These are phyloP conservation scores for Crithidia sp. DNA, from an alignment of 208 protist genomes.

Conservation along the genomic window DNA sequence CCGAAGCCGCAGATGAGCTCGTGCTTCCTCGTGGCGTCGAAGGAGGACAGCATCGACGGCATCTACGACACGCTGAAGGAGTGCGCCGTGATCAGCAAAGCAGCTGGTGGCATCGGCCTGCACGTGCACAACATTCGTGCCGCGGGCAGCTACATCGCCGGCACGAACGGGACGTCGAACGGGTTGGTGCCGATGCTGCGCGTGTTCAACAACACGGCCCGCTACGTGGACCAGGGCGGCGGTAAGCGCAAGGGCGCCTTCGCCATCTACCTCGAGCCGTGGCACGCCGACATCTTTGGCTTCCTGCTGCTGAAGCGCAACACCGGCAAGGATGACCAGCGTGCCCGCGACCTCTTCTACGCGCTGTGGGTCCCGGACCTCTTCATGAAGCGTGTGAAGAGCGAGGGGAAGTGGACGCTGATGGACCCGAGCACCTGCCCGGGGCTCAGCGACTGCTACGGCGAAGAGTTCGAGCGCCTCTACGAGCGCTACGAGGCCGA, in stretches of 20 bases:
- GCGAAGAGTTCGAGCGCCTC: slow-evolving; percentile 95
- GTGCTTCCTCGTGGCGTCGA: slow-evolving; percentile 99
- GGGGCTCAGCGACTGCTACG: slow-evolving; percentile 96
- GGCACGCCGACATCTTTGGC: slow-evolving; percentile 99
- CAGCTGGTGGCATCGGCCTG: slow-evolving; percentile 98
- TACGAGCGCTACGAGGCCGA: slow-evolving; percentile 95
- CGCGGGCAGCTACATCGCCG: slow-evolving; percentile 97
- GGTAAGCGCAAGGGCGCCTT: slow-evolving; percentile 99
- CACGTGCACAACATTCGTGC: slow-evolving; percentile 97
- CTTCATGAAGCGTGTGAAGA: slow-evolving; percentile 99
- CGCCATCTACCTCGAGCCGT: slow-evolving; percentile 99
- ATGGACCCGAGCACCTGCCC: slow-evolving; percentile 97
- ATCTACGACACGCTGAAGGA: slow-evolving; percentile 99
- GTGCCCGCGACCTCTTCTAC: slow-evolving; percentile 99
- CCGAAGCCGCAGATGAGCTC: slow-evolving; percentile 96
- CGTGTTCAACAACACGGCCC: slow-evolving; percentile 99
- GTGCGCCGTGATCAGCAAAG: slow-evolving; percentile 98
- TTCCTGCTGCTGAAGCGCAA: slow-evolving; percentile 98
- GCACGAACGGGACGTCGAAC: slow-evolving; percentile 97
- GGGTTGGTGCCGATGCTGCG: slow-evolving; percentile 99
- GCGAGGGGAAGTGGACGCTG: slow-evolving; percentile 95
- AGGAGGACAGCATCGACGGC: slow-evolving; percentile 98
- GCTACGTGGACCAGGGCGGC: slow-evolving; percentile 98
- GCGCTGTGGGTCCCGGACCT: slow-evolving; percentile 99
- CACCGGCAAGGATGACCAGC: slow-evolving; percentile 97